These are phyloP conservation scores for Kwoniella shivajii DNA, from an alignment of 1,284 basidiomycete genomes.

Conservation along the genomic window DNA sequence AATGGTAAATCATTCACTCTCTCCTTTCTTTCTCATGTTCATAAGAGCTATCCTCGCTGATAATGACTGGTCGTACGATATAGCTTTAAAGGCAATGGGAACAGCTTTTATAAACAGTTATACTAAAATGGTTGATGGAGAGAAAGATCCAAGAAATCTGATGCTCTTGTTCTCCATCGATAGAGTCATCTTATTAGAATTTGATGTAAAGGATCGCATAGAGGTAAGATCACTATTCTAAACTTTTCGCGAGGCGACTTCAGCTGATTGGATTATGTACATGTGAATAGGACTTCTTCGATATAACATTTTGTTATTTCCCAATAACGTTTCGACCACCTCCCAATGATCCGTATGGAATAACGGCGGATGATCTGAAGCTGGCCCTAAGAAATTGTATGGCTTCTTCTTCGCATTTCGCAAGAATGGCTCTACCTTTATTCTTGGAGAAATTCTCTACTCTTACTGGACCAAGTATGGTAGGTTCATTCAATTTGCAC, in stretches of 20 bases:
- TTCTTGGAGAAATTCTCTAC: constrained; percentile 91
- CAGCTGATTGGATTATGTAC: not conserved
- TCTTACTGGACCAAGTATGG: constrained; percentile 81
- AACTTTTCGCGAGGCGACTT: not conserved
- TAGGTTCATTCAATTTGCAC: constrained; percentile 40
- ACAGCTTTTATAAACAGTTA: constrained; percentile 74
- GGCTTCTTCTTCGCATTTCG: constrained; percentile 77
- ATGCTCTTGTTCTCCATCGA: constrained; percentile 86
- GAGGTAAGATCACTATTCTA: constrained; percentile 62
- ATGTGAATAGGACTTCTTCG: constrained; percentile 75
- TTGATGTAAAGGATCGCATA: constrained; percentile 71
- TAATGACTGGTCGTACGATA: not conserved
- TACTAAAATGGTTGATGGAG: constrained; percentile 79
- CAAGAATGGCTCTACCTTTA: constrained; percentile 78
- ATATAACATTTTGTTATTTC: constrained; percentile 97
- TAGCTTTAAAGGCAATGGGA: constrained; percentile 72
- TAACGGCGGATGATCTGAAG: constrained; percentile 85
- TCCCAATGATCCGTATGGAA: constrained; percentile 91
- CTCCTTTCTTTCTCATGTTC: not conserved
- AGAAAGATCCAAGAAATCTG: constrained; percentile 96
- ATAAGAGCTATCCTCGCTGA: not conserved
- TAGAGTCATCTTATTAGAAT: constrained; percentile 81
- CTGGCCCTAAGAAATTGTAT: constrained; percentile 68
- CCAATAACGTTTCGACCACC: constrained; percentile 96
- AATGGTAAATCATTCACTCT: constrained; percentile 59